Percentiles rank a stretch among this genome's conserved stretches.
Evolutionary conservation across 495 filamentous ascomycete species (phyloP).

Genomic region (Rostrohypoxylon terebratum): DNA sequence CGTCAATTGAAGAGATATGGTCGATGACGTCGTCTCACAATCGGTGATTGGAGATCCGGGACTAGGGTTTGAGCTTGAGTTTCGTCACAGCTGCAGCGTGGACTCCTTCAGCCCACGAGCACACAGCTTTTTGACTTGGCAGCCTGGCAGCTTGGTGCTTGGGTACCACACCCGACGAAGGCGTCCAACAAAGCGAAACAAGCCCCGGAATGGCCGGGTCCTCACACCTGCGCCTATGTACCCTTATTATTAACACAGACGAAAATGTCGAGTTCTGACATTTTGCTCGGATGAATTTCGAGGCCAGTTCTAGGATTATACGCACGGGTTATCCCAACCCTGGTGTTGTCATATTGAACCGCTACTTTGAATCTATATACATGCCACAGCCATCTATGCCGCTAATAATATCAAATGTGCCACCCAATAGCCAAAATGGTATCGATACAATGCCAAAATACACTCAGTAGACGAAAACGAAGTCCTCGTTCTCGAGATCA

Average conservation of each 20-base stretch:
- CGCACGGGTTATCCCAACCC: background rate
- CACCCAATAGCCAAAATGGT: background rate
- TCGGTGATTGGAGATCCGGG: background rate
- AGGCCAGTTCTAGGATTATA: background rate
- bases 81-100: no score
- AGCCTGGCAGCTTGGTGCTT: no score
- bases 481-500: slow-evolving; percentile 61
- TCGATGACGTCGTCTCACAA: slow-evolving; percentile 22
- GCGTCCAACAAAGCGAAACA: background rate
- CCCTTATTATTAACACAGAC: no score
- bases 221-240: no score
- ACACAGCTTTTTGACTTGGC: no score
- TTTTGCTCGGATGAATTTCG: background rate
- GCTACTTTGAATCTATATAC: background rate
- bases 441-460: background rate
- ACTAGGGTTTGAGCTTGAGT: background rate
- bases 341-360: background rate
- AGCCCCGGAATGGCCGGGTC: no score
- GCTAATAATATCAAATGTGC: background rate
- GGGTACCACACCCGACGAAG: no score
- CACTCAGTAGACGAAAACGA: slow-evolving; percentile 61
- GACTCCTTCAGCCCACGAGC: no score
- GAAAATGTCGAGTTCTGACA: background rate
- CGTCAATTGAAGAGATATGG: background rate
- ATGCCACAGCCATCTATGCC: background rate